phyloP scores from a whole-genome alignment of 1,284 basidiomycete species.

The Pseudozyma hubeiensis region DNA sequence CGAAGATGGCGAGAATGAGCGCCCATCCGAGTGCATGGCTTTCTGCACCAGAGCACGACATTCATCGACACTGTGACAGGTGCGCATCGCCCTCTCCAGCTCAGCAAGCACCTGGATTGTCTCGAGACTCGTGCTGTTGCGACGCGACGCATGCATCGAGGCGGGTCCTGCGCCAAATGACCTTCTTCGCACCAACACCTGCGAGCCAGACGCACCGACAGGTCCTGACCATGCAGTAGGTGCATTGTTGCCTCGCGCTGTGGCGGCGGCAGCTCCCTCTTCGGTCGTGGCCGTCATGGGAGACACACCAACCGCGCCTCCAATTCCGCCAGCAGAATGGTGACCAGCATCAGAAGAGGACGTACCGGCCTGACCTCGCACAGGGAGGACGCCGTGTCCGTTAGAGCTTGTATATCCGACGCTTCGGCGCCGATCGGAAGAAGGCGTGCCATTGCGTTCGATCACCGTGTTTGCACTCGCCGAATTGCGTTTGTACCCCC shows the following conservation, averaged over 20 bases:
- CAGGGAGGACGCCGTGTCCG: slow-evolving; percentile 25
- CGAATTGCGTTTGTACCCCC: slow-evolving; percentile 55
- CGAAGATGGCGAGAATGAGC: slow-evolving; percentile 6
- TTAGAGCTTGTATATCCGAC: slow-evolving; percentile 40
- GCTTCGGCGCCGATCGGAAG: slow-evolving; percentile 41
- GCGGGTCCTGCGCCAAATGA: slow-evolving; percentile 19
- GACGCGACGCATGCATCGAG: slow-evolving; percentile 17
- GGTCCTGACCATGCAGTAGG: slow-evolving; percentile 31
- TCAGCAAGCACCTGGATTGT: slow-evolving; percentile 44
- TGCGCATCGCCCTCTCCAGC: slow-evolving; percentile 54
- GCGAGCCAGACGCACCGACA: slow-evolving; percentile 8
- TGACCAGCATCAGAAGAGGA: slow-evolving; percentile 22
- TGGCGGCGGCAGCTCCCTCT: slow-evolving; percentile 8
- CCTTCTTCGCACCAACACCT: slow-evolving; percentile 18
- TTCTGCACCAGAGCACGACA: slow-evolving; percentile 52
- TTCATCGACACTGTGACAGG: slow-evolving; percentile 53
- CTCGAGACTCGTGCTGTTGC: slow-evolving; percentile 23
- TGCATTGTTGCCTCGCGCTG: slow-evolving; percentile 15
- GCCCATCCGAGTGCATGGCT: slow-evolving; percentile 45
- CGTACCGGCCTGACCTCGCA: slow-evolving; percentile 6
- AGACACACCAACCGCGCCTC: neutral
- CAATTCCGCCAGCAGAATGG: neutral
- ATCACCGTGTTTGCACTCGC: slow-evolving; percentile 13
- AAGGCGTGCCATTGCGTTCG: slow-evolving; percentile 39
- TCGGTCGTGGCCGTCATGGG: slow-evolving; percentile 4